phyloP scores from a whole-genome alignment of 176 grass and related monocot genomes.

The Tuctoria greenei region DNA sequence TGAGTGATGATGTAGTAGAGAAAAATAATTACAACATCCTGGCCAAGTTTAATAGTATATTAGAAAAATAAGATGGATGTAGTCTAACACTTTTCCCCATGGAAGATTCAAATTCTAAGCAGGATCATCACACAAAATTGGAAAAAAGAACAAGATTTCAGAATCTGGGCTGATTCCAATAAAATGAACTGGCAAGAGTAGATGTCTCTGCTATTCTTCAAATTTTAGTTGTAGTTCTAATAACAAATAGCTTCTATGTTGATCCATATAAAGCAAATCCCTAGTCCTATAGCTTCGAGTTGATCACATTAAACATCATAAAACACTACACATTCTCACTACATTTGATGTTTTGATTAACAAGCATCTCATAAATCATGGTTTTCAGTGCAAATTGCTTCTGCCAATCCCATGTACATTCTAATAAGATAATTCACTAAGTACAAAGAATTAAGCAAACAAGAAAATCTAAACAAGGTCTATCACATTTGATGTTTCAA shows the following conservation, averaged over 20 bases:
- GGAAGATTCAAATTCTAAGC: not conserved
- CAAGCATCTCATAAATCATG: no score
- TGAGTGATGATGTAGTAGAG: not conserved
- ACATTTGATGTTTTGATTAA: not conserved
- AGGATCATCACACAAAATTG: not conserved
- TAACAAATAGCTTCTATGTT: not conserved
- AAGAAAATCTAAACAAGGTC: not conserved
- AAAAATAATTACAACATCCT: not conserved
- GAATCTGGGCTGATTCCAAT: not conserved
- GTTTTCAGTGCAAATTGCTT: not conserved
- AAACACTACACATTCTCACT: not conserved
- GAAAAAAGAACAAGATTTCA: no score
- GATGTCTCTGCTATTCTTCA: not conserved
- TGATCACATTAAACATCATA: not conserved
- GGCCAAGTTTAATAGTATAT: not conserved
- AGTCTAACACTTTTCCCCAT: not conserved
- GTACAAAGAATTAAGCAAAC: not conserved
- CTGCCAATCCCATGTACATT: not conserved
- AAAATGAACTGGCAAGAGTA: not conserved
- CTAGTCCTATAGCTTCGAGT: not conserved
- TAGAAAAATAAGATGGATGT: not conserved
- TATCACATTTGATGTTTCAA: no score
- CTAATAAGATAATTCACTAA: not conserved
- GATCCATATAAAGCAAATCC: not conserved
- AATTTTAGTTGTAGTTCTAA: not conserved